Evolutionary conservation across 129 eudicot genomes (phyloP).

Genomic region (Chrysanthemum makinoi): DNA sequence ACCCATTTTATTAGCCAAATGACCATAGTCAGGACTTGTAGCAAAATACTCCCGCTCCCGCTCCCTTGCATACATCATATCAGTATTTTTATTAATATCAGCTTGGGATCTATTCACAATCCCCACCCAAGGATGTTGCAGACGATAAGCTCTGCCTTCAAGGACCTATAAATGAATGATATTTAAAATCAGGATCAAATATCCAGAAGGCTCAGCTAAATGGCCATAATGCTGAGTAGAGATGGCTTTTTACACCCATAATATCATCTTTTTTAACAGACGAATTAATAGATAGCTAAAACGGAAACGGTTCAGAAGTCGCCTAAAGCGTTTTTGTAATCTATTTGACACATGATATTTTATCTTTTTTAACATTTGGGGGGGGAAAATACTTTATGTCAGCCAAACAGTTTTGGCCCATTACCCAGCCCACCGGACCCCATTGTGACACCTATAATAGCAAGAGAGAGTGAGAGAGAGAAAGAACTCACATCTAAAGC

Average conservation of each 20-base stretch:
- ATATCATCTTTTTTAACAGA: too few relatives aligned
- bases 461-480: not conserved
- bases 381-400: not conserved
- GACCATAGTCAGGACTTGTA: conserved; percentile 61
- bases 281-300: not conserved
- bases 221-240: not conserved
- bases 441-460: not conserved
- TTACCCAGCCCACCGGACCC: not conserved
- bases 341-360: too few relatives aligned
- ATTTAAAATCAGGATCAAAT: conserved; percentile 7
- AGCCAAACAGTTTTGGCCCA: not conserved
- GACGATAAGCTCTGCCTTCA: conserved; percentile 69
- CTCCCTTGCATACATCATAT: conserved; percentile 53
- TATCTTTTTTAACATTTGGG: not conserved
- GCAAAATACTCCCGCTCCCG: conserved; percentile 64
- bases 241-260: not conserved
- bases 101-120: conserved; percentile 71
- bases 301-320: not conserved
- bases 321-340: not conserved
- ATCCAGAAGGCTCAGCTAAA: not conserved
- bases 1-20: conserved; percentile 56
- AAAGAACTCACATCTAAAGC: conserved; percentile 55
- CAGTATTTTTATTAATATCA: conserved; percentile 53
- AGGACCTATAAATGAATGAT: conserved; percentile 43
- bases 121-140: conserved; percentile 78